Conservation (phyloP, 768 basidiomycete species). For the Rhodotorula babjevae region DNA sequence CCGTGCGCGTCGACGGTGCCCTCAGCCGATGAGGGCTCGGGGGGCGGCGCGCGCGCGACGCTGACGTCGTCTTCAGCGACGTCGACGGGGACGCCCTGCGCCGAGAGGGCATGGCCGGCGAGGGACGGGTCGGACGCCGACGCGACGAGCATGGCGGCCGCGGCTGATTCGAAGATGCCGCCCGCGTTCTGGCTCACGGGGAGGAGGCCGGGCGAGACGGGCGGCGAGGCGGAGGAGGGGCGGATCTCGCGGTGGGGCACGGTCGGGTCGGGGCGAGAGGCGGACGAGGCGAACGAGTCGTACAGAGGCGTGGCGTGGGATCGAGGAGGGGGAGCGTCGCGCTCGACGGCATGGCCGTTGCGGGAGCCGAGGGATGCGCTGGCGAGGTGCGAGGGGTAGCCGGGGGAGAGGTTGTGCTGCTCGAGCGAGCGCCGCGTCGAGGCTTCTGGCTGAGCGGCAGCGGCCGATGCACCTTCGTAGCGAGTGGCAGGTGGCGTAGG, state of each 20-base stretch:
- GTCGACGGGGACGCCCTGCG: neutral
- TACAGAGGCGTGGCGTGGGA: neutral
- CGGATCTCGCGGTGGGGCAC: neutral
- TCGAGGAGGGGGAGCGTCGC: too few species aligned
- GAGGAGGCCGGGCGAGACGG: neutral
- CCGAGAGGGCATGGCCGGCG: neutral
- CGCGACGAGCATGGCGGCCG: conserved; percentile 12
- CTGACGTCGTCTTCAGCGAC: neutral
- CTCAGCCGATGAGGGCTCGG: neutral
- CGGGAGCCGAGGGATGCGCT: too few species aligned
- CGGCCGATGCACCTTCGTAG: too few species aligned
- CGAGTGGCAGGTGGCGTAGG: neutral
- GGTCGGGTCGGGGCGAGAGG: neutral
- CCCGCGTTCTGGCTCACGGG: neutral
- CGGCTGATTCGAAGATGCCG: conserved; percentile 1
- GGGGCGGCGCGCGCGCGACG: neutral
- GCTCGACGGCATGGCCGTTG: too few species aligned
- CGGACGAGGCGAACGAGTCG: neutral
- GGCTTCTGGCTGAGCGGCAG: too few species aligned
- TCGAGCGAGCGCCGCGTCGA: neutral
- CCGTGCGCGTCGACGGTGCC: neutral
- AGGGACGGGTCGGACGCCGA: neutral
- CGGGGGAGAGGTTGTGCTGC: neutral
- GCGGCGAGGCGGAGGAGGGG: neutral
- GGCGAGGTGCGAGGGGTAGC: neutral